phyloP scores from a whole-genome alignment of 2,329 filamentous ascomycete genomes.

The Gaeumannomyces tritici region DNA sequence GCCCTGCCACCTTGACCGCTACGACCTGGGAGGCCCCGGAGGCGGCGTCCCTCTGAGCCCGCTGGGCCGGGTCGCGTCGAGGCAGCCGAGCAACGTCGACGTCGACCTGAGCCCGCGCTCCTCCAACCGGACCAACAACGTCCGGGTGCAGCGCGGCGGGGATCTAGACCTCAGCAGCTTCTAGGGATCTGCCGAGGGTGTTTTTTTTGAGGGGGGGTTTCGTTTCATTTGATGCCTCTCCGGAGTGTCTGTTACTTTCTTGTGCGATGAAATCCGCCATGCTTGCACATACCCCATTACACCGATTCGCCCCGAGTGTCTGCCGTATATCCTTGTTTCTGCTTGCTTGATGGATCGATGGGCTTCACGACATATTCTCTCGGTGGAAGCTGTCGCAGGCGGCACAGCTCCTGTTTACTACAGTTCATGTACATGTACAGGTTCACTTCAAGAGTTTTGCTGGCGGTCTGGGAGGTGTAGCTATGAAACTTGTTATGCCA shows the following conservation, averaged over 20 bases:
- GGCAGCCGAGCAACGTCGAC: not conserved
- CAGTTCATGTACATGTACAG: too few species aligned
- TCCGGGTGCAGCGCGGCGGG: slow-evolving; percentile 11
- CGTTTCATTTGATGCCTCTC: too few species aligned
- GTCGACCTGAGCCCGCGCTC: slow-evolving; percentile 3
- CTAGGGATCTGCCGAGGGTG: not conserved
- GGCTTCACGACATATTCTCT: too few species aligned
- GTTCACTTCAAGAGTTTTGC: too few species aligned
- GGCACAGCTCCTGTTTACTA: too few species aligned
- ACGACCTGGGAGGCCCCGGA: not conserved
- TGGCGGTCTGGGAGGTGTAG: too few species aligned
- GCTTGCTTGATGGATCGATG: too few species aligned
- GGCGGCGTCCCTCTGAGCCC: not conserved
- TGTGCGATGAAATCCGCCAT: not conserved
- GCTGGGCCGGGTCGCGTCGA: not conserved
- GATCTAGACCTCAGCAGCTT: slow-evolving; percentile 8
- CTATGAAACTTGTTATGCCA: too few species aligned
- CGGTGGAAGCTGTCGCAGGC: too few species aligned
- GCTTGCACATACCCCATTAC: not conserved
- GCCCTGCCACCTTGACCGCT: not conserved
- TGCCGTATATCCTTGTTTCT: not conserved
- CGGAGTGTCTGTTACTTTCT: not conserved
- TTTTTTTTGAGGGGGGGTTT: not conserved
- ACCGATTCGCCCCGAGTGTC: not conserved
- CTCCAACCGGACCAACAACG: slow-evolving; percentile 1